Evolutionary conservation across 2,329 filamentous ascomycete species (phyloP), one percentile per base, ranked within the genome.

Genomic region (Penicillium sp.): DNA sequence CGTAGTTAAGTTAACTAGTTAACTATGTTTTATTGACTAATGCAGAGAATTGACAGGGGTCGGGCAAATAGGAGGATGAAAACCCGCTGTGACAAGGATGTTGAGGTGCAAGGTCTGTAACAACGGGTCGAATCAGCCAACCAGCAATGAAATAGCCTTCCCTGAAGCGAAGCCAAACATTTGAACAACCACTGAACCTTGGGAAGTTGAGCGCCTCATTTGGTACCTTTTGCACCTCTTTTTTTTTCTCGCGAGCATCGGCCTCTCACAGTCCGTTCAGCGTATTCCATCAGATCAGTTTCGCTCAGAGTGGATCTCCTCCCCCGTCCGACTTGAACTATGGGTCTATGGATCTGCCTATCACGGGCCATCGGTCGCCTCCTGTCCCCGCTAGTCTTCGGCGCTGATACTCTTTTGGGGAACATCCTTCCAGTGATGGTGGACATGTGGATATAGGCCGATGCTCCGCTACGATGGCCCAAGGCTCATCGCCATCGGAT

Each of bases 311-410:
- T 57, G 57, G 63, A 58, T 52, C 63, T 28, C 8, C 37, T 14
- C 58, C n/a, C 12, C 28, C 14, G 12, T 17, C 28, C 25, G n/a
- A 20, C 53, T 57, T 58, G 63, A 67, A 66, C 65, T 59, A 63
- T 59, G 64, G 64, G 63, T 62, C 63, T 49, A 31, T 60, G 58
- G 57, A 63, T 65, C 63, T 64, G 52, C 67, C 63, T 70, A 69
- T 69, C 43, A 56, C 17, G 48, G 52, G 50, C 54, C 55, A 48
- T 48, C 37, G 28, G 28, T 57, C 42, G 11, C 49, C 35, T 52
- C 48, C 45, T 39, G 47, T 41, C 54, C 42, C 57, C 59, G 62
- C 54, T 41, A 54, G 47, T 20, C 38, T 34, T 71, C 69, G 64
- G 68, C 42, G 55, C n/a, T 69, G 28, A 49, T 63, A 37, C 65